These are phyloP conservation scores for Leptosphaerulina australis DNA, from an alignment of 2,329 filamentous ascomycete genomes.

Conservation along the genomic window DNA sequence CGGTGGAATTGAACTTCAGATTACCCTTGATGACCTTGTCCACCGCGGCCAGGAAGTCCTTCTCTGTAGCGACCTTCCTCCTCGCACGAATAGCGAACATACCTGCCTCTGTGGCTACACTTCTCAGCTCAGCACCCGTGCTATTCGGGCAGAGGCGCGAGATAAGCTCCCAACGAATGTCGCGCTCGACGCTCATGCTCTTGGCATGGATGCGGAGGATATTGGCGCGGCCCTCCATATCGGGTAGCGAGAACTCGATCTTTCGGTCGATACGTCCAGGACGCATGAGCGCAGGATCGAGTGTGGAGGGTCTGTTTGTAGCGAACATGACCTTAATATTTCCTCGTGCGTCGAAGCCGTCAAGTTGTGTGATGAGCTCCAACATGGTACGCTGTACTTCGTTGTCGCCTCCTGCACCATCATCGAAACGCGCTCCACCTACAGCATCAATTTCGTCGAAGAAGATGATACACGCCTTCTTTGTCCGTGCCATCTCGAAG, in stretches of 20 bases:
- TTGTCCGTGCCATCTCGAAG: slow-evolving; percentile 98
- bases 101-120: slow-evolving; percentile 95
- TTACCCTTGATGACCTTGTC: slow-evolving; percentile 99
- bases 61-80: slow-evolving; percentile 97
- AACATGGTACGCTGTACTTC: slow-evolving; percentile 98
- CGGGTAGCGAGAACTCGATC: slow-evolving; percentile 97
- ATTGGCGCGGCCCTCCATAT: slow-evolving; percentile 96
- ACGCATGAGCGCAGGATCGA: slow-evolving; percentile 96
- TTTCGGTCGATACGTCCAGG: slow-evolving; percentile 97
- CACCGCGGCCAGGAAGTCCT: slow-evolving; percentile 96
- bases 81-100: slow-evolving; percentile 97
- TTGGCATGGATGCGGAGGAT: slow-evolving; percentile 98
- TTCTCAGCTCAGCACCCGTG: slow-evolving; percentile 92
- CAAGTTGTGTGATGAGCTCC: slow-evolving; percentile 94
- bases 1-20: slow-evolving; percentile 98
- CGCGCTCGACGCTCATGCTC: slow-evolving; percentile 98
- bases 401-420: slow-evolving; percentile 95
- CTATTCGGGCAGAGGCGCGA: slow-evolving; percentile 96
- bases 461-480: slow-evolving; percentile 99
- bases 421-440: slow-evolving; percentile 93
- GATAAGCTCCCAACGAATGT: slow-evolving; percentile 99
- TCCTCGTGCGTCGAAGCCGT: slow-evolving; percentile 93
- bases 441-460: slow-evolving; percentile 98
- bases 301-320: slow-evolving; percentile 92
- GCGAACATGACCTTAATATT: slow-evolving; percentile 99